These are phyloP conservation scores for Dissoconium aciculare DNA, from an alignment of 2,329 filamentous ascomycete species.

Conservation along the genomic window DNA sequence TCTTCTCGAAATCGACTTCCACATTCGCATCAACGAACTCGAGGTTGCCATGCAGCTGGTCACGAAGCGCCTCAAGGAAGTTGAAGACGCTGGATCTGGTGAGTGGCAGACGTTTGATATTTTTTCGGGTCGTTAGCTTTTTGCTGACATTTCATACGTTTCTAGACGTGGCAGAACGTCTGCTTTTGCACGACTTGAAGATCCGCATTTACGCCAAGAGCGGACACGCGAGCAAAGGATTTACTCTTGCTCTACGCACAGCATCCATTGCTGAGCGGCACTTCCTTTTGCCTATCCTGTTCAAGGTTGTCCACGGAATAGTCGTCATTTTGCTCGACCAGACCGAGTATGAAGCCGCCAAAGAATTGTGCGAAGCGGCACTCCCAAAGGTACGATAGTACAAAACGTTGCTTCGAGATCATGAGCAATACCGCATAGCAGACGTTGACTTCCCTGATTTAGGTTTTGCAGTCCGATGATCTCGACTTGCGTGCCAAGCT, in stretches of 20 bases:
- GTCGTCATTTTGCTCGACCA: conserved; percentile 54
- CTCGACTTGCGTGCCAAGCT: conserved; percentile 47
- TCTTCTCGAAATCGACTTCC: conserved; percentile 45
- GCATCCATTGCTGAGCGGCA: conserved; percentile 58
- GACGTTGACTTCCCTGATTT: too few species aligned
- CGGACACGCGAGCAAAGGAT: conserved; percentile 56
- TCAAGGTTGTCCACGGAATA: conserved; percentile 54
- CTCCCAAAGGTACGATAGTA: conserved; percentile 54
- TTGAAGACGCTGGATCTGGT: conserved; percentile 26
- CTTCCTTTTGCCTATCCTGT: conserved; percentile 53
- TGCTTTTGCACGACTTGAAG: conserved; percentile 60
- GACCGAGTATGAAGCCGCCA: conserved; percentile 54
- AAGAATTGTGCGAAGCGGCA: conserved; percentile 48
- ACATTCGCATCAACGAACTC: conserved; percentile 36
- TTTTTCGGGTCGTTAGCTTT: not conserved
- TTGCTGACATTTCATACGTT: too few species aligned
- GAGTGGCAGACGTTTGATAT: not conserved
- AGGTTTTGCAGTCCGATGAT: conserved; percentile 52
- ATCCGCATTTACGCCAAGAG: conserved; percentile 52
- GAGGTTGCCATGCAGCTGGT: conserved; percentile 39
- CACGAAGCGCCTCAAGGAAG: conserved; percentile 35
- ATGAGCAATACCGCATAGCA: too few species aligned
- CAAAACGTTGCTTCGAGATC: too few species aligned
- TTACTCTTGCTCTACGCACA: conserved; percentile 62
- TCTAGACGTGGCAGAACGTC: conserved; percentile 50